Percentiles rank a stretch among this genome's conserved stretches.
phyloP scores from a whole-genome alignment of 106 monocot genomes.

The Iris macrosiphon region DNA sequence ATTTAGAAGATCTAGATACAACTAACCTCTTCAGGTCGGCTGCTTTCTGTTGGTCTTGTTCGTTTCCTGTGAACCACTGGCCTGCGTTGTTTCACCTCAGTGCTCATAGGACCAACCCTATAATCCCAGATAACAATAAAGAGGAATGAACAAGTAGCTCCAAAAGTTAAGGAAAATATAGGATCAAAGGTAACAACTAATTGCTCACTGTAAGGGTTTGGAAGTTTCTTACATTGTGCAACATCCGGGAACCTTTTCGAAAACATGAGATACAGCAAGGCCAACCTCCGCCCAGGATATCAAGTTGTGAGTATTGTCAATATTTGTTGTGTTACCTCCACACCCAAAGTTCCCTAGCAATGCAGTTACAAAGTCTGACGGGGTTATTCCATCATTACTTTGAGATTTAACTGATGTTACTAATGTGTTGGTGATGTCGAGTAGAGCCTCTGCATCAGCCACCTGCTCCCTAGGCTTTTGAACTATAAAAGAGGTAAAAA shows the following conservation, averaged over 20 bases:
- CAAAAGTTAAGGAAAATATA: background rate
- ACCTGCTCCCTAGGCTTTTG: constrained; percentile 78
- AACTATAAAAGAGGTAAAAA: constrained; percentile 1
- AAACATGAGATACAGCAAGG: constrained; percentile 32
- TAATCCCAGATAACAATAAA: background rate
- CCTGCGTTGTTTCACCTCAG: constrained; percentile 48
- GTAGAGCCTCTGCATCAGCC: constrained; percentile 77
- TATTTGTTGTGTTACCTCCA: constrained; percentile 6
- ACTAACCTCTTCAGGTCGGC: constrained; percentile 68
- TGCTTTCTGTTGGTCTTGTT: constrained; percentile 23
- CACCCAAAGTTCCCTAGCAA: constrained; percentile 53
- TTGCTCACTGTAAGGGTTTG: background rate
- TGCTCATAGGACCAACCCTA: constrained; percentile 82
- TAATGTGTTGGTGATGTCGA: constrained; percentile 60
- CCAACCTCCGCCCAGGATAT: constrained; percentile 55
- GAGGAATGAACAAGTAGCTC: background rate
- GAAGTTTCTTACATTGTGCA: constrained; percentile 63
- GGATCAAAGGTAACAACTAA: background rate
- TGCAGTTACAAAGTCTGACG: constrained; percentile 61
- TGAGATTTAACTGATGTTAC: constrained; percentile 42
- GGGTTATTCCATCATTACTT: constrained; percentile 52
- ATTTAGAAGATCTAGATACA: background rate
- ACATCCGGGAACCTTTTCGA: constrained; percentile 47
- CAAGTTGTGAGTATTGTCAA: constrained; percentile 1
- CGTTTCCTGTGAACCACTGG: constrained; percentile 26